Percentiles rank a stretch among this genome's conserved stretches.
Conservation (phyloP, 2,329 filamentous ascomycete genomes). For the Aspergillus brunneoviolaceus region DNA sequence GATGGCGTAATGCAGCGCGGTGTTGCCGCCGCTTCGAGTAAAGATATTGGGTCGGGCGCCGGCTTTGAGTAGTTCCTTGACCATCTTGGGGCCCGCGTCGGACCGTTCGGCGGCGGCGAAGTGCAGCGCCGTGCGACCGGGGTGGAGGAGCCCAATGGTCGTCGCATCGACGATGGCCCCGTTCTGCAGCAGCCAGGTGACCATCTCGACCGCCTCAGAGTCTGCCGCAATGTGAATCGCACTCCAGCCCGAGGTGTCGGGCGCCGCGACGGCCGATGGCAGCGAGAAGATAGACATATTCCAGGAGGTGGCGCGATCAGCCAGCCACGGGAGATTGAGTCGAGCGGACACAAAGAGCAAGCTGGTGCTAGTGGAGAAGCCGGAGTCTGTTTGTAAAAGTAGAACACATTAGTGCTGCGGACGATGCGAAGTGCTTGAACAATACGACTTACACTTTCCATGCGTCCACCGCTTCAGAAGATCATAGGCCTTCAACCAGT, state of each 20-base stretch:
- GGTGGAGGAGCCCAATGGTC: not conserved
- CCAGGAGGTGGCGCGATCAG: not conserved
- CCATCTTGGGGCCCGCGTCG: not conserved
- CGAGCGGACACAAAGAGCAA: conserved; percentile 2
- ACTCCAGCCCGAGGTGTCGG: not conserved
- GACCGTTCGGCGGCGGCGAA: not conserved
- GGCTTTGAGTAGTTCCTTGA: not conserved
- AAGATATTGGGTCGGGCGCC: not conserved
- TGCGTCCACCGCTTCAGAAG: not conserved
- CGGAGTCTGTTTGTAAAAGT: not conserved
- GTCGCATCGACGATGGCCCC: not conserved
- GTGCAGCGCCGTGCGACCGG: conserved; percentile 4
- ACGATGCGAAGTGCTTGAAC: not conserved
- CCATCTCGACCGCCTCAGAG: not conserved
- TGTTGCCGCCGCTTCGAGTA: not conserved
- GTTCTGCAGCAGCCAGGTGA: not conserved
- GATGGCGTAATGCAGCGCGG: conserved; percentile 1
- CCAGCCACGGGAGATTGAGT: conserved; percentile 2
- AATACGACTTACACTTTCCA: not conserved
- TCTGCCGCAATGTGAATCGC: conserved; percentile 4
- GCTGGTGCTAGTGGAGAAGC: not conserved
- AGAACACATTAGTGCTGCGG: not conserved
- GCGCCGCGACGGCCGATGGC: not conserved
- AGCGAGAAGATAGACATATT: not conserved
- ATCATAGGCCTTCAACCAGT: conserved; percentile 2